phyloP scores from a whole-genome alignment of 1,284 basidiomycete species.

The Dichomitus squalens region DNA sequence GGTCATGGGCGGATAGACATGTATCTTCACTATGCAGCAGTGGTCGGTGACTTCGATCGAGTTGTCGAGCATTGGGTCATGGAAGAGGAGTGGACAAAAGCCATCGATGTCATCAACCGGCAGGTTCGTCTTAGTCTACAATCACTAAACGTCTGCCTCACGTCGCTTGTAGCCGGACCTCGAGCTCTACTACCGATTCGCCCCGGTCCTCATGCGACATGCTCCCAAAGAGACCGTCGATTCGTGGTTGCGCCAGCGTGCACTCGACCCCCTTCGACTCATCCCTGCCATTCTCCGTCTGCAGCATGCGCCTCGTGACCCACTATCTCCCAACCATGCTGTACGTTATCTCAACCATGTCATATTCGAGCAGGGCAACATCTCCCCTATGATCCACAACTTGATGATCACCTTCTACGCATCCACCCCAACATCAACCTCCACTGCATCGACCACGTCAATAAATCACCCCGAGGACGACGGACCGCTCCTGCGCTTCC shows the following conservation, averaged over 20 bases:
- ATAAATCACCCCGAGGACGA: conserved; percentile 61
- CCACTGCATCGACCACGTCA: conserved; percentile 37
- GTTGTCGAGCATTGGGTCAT: conserved; percentile 94
- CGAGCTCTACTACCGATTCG: conserved; percentile 95
- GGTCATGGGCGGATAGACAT: conserved; percentile 93
- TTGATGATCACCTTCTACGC: conserved; percentile 89
- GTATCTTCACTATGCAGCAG: conserved; percentile 87
- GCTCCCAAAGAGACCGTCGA: conserved; percentile 90
- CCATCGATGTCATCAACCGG: conserved; percentile 84
- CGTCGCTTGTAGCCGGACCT: conserved; percentile 57
- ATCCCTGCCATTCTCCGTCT: conserved; percentile 89
- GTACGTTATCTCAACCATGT: conserved; percentile 88
- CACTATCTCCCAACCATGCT: conserved; percentile 79
- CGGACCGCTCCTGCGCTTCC: conserved; percentile 81
- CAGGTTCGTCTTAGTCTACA: conserved; percentile 56
- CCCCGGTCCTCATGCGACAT: conserved; percentile 85
- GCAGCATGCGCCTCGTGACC: conserved; percentile 70
- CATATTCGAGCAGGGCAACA: conserved; percentile 79
- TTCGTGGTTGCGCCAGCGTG: conserved; percentile 84
- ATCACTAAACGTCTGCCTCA: neutral
- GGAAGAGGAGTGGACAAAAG: conserved; percentile 91
- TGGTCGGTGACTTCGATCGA: conserved; percentile 81
- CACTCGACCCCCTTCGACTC: conserved; percentile 82
- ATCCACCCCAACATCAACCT: conserved; percentile 42
- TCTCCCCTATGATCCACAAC: conserved; percentile 91